These are phyloP conservation scores for Primulina huaijiensis DNA, from an alignment of 257 asterid species.

Conservation along the genomic window DNA sequence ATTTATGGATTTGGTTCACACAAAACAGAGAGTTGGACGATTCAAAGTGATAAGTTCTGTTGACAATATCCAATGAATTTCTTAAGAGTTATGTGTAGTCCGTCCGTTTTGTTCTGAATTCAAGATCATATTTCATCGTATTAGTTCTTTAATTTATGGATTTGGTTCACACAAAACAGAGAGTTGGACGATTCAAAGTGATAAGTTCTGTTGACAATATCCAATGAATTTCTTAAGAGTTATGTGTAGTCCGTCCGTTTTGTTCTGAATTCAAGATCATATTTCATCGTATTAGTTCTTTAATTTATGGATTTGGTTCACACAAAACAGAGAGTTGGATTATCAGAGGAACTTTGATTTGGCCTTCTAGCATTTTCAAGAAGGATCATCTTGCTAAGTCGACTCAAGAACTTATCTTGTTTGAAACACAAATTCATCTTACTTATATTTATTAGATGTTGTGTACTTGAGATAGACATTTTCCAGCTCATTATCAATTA, in stretches of 20 bases:
- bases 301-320: too few species aligned
- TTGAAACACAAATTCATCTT: too few species aligned
- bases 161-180: too few species aligned
- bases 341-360: neutral
- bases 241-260: conserved; percentile 17
- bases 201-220: conserved; percentile 8
- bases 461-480: too few species aligned
- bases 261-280: neutral
- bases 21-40: neutral
- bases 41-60: conserved; percentile 3
- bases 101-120: neutral
- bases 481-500: too few species aligned
- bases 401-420: too few species aligned
- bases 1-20: too few species aligned
- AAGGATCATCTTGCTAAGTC: too few species aligned
- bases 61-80: conserved; percentile 20
- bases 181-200: conserved; percentile 12
- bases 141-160: neutral
- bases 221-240: conserved; percentile 20
- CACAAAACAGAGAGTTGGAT: too few species aligned
- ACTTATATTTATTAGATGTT: too few species aligned
- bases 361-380: neutral
- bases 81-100: conserved; percentile 16
- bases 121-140: neutral
- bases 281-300: neutral